Evolutionary conservation across 192 early-diverging fungal species (phyloP).

Genomic region (Linnemannia hyalina): DNA sequence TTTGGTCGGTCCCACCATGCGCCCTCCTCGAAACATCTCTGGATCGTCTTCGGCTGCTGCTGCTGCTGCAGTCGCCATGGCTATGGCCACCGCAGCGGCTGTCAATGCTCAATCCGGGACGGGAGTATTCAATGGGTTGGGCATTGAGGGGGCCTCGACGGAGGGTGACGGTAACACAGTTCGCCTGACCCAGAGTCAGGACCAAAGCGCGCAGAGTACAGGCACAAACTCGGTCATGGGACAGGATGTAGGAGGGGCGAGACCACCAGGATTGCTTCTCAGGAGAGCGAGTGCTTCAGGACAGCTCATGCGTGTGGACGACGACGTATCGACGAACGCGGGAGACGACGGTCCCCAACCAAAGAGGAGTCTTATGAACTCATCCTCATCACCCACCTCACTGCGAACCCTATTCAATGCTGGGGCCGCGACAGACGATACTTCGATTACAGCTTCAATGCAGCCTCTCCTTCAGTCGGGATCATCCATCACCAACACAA

Average conservation of each 20-base stretch:
- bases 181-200: not conserved
- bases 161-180: not conserved
- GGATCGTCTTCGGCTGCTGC: slow-evolving; percentile 51
- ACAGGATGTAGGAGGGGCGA: not conserved
- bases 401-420: slow-evolving; percentile 36
- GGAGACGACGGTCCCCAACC: not conserved
- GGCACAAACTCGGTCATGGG: too few relatives aligned
- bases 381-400: slow-evolving; percentile 50
- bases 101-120: slow-evolving; percentile 13
- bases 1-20: slow-evolving; percentile 43
- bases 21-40: slow-evolving; percentile 42
- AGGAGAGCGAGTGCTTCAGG: slow-evolving; percentile 48
- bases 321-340: slow-evolving; percentile 1
- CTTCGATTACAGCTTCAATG: slow-evolving; percentile 5
- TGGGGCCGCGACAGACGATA: not conserved
- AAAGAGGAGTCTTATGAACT: slow-evolving; percentile 25
- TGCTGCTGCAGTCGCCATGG: slow-evolving; percentile 42
- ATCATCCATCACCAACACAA: not conserved
- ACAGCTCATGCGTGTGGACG: slow-evolving; percentile 33
- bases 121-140: slow-evolving; percentile 2
- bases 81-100: slow-evolving; percentile 43
- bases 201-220: not conserved
- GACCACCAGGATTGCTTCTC: slow-evolving; percentile 19
- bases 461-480: not conserved
- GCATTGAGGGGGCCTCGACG: not conserved